A percentile compares a stretch with the other conserved stretches of the same genome.
phyloP scores from a whole-genome alignment of 805 yeast species.

The Cyberlindnera mrakii region DNA sequence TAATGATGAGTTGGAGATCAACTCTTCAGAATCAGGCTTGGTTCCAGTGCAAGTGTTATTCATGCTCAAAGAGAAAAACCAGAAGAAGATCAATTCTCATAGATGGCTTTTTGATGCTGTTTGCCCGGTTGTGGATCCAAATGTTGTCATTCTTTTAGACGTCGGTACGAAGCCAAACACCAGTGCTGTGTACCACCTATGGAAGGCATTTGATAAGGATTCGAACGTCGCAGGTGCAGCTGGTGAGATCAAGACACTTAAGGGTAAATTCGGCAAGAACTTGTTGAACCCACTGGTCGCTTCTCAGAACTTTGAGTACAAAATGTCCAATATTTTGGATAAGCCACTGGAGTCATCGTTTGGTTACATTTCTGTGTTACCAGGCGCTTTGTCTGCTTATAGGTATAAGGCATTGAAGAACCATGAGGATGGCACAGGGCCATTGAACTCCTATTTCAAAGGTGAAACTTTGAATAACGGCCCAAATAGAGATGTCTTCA shows the following conservation, averaged over 20 bases:
- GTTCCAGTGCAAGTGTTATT: conserved; percentile 93
- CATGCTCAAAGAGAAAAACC: conserved; percentile 87
- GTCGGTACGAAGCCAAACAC: conserved; percentile 97
- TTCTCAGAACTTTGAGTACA: conserved; percentile 93
- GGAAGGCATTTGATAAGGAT: conserved; percentile 97
- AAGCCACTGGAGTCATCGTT: conserved; percentile 90
- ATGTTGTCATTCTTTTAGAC: conserved; percentile 81
- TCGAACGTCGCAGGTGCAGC: conserved; percentile 99
- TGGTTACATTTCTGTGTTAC: conserved; percentile 89
- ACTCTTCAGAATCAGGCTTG: conserved; percentile 82
- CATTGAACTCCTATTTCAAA: conserved; percentile 79
- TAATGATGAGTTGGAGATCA: conserved; percentile 82
- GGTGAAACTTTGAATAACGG: conserved; percentile 67
- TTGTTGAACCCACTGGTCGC: conserved; percentile 89
- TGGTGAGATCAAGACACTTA: conserved; percentile 94
- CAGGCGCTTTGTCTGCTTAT: conserved; percentile 95
- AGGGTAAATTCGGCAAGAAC: conserved; percentile 81
- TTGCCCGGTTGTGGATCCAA: conserved; percentile 88
- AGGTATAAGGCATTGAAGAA: conserved; percentile 81
- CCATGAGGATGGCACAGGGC: conserved; percentile 89
- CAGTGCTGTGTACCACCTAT: conserved; percentile 82
- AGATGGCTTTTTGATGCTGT: conserved; percentile 96
- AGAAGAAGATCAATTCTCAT: conserved; percentile 93
- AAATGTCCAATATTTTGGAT: conserved; percentile 93
- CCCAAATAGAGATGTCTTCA: conserved; percentile 70